Evolutionary conservation across 2,329 filamentous ascomycete species (phyloP), one percentile per base, ranked within the genome.

Genomic region (Aspergillus intermedius): DNA sequence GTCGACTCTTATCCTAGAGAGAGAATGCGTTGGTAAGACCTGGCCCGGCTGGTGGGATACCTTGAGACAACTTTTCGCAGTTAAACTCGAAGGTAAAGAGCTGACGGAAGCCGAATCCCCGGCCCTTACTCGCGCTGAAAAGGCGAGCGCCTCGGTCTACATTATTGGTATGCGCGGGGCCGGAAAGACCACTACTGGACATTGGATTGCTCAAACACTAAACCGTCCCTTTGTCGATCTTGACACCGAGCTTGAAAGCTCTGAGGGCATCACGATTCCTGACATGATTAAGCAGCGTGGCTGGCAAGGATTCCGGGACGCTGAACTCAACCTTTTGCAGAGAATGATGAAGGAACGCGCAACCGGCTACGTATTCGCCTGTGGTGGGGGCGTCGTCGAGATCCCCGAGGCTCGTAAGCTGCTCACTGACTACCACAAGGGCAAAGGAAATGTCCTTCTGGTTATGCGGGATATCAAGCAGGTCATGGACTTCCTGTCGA

Each of bases 21-120:
- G 90, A 51, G 90, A 95, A 61, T 98, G 93, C 65, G 88, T 89
- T 2, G 91, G 87, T 37, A 98, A 98, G 77, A 98, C 93, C 2
- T 98, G 93, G 93, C 93, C 93, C 0, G 93, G 91, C 8, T 98
- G 93, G 89, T 98, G 93, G 93, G 93, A 98, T 68, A 82, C 84
- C 15, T 72, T 97, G 48, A 84, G 84, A 19, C 82, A 87, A 57
- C 80, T 82, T 12, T 98, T 96, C 74, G 77, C 83, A 30, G 87
- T 87, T 23, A 71, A 78, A 23, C 74, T 97, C n/a, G 80, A 84
- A 51, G 93, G 93, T 10, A 80, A 84, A 32, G 89, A 94, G 58
- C 60, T 75, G 13, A 68, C 58, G 25, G 71, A 66, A 50, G 64
- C 62, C 5, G 65, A 67, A 42, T 53, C 57, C 22, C 56, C 71